These are phyloP conservation scores for Colletotrichum sublineola DNA, from an alignment of 2,329 filamentous ascomycete species.

Conservation along the genomic window DNA sequence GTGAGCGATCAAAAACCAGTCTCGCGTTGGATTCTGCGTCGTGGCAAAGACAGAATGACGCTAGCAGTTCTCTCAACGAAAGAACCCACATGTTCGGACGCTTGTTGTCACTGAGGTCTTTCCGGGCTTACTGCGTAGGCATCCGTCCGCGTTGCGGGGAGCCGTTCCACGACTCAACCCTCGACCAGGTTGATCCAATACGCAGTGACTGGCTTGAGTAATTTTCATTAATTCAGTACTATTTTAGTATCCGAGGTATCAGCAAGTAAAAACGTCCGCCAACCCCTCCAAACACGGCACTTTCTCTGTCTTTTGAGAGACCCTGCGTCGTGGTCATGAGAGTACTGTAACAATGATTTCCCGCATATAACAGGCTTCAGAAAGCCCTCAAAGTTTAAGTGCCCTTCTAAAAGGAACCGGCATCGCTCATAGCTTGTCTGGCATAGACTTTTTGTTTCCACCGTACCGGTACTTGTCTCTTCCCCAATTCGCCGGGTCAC, in stretches of 20 bases:
- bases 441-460: conserved; percentile 35
- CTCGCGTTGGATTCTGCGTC: background rate
- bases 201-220: background rate
- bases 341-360: background rate
- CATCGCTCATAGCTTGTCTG: conserved; percentile 32
- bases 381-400: background rate
- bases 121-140: background rate
- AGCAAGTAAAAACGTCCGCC: conserved; percentile 2
- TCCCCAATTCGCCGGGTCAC: conserved; percentile 78
- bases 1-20: background rate
- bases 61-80: background rate
- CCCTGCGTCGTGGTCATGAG: background rate
- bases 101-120: background rate
- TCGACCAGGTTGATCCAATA: background rate
- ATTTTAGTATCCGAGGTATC: background rate
- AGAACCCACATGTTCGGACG: background rate
- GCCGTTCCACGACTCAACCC: background rate
- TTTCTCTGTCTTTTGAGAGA: background rate
- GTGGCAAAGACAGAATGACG: background rate
- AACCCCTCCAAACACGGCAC: background rate
- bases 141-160: background rate
- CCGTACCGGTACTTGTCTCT: conserved; percentile 57
- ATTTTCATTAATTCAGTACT: background rate
- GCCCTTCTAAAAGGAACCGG: background rate
- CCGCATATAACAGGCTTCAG: background rate